Percentiles rank a stretch among this genome's conserved stretches.
Conservation (phyloP, 495 filamentous ascomycete genomes). For the Xylaria intraflava region DNA sequence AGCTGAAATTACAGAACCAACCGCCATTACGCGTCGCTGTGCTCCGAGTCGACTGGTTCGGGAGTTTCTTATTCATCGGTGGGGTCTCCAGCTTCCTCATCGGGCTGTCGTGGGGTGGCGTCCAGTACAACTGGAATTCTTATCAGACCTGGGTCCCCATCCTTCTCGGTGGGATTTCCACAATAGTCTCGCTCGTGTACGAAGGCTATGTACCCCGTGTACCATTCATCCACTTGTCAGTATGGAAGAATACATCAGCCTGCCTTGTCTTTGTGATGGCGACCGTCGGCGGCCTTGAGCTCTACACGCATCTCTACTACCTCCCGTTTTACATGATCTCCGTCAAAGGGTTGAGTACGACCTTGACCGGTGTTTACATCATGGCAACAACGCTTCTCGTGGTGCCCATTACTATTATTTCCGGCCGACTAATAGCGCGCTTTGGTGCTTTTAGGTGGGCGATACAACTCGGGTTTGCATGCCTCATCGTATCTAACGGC, state of each 20-base stretch:
- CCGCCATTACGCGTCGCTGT: conserved; percentile 36
- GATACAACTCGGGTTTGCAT: conserved; percentile 47
- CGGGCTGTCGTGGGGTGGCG: conserved; percentile 50
- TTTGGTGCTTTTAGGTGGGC: conserved; percentile 35
- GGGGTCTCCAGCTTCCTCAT: conserved; percentile 43
- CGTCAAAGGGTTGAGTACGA: conserved; percentile 49
- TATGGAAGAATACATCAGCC: conserved; percentile 37
- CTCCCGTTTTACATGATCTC: conserved; percentile 60
- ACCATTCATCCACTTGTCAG: conserved; percentile 39
- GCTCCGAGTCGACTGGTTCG: conserved; percentile 53
- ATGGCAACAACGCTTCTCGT: conserved; percentile 45
- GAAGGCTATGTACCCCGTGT: conserved; percentile 39
- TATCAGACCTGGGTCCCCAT: conserved; percentile 54
- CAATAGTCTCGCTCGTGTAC: conserved; percentile 42
- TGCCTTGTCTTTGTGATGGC: conserved; percentile 16
- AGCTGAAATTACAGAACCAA: conserved; percentile 14
- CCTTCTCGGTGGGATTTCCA: conserved; percentile 40
- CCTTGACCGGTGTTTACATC: conserved; percentile 49
- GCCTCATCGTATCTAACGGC: conserved; percentile 44
- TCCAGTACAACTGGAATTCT: conserved; percentile 45
- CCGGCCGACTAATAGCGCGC: conserved; percentile 1
- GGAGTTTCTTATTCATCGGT: conserved; percentile 48
- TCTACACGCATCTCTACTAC: conserved; percentile 47
- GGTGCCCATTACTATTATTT: conserved; percentile 8
- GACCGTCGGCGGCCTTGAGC: conserved; percentile 18